Percentiles rank a stretch among this genome's conserved stretches.
phyloP scores from a whole-genome alignment of 257 asterid genomes.

The Solanum pennellii region DNA sequence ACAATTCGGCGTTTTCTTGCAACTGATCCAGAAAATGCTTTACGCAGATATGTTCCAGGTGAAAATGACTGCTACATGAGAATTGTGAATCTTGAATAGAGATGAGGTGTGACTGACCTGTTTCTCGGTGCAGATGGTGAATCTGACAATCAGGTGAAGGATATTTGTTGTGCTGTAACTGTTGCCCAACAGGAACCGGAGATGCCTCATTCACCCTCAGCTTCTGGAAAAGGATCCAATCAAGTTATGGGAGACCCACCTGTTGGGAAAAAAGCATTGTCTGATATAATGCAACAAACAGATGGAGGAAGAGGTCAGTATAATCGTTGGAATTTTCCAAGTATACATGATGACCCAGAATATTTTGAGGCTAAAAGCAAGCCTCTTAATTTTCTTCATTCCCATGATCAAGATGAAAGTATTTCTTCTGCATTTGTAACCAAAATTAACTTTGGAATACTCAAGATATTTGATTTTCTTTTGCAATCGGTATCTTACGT shows the following conservation, averaged over 20 bases:
- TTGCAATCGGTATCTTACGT: background rate
- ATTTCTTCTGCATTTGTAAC: background rate
- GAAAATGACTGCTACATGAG: background rate
- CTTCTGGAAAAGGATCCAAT: constrained; percentile 67
- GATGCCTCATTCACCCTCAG: constrained; percentile 60
- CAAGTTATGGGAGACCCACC: constrained; percentile 29
- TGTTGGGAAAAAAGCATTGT: constrained; percentile 9
- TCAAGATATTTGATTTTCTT: background rate
- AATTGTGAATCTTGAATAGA: background rate
- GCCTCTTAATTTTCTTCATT: constrained; percentile 14
- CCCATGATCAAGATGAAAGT: constrained; percentile 49
- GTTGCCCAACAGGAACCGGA: constrained; percentile 39
- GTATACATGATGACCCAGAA: constrained; percentile 25
- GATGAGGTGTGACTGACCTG: background rate
- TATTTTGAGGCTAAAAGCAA: constrained; percentile 56
- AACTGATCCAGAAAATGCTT: constrained; percentile 29
- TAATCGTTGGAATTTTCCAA: constrained; percentile 8
- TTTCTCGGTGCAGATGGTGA: constrained; percentile 61
- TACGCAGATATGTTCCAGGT: constrained; percentile 73
- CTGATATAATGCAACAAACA: constrained; percentile 16
- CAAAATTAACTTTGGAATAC: background rate
- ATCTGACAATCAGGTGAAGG: constrained; percentile 72
- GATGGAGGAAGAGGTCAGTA: constrained; percentile 10
- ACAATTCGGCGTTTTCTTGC: constrained; percentile 65
- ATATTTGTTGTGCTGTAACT: constrained; percentile 39